Percentiles rank a stretch among this genome's conserved stretches.
These are phyloP conservation scores for Nelumbo lutea DNA, from an alignment of 164 flowering plant species.

Conservation along the genomic window DNA sequence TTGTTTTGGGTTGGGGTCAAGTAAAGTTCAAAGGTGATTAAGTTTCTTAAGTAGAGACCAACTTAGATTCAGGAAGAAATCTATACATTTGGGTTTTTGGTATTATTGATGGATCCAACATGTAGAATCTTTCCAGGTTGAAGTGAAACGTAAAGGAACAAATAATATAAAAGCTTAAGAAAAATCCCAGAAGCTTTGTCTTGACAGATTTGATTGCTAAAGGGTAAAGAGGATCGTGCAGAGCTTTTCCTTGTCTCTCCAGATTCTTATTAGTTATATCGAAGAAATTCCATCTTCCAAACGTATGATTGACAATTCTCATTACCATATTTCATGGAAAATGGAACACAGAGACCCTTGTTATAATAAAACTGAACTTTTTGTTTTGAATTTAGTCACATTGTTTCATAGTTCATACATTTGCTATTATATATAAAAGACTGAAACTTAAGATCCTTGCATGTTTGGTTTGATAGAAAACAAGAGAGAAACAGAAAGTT, in stretches of 20 bases:
- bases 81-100: background rate
- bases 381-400: too few species aligned
- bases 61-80: background rate
- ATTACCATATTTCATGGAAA: conserved; percentile 14
- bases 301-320: background rate
- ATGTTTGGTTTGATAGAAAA: too few species aligned
- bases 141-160: background rate
- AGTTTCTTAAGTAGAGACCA: background rate
- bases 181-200: background rate
- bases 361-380: too few species aligned
- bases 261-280: background rate
- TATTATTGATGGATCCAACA: background rate
- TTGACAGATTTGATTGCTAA: background rate
- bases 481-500: too few species aligned
- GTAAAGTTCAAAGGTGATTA: background rate
- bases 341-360: background rate
- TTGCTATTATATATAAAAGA: too few species aligned
- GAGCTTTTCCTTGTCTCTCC: background rate
- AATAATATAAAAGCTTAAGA: too few species aligned
- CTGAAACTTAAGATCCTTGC: too few species aligned
- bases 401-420: too few species aligned
- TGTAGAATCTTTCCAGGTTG: background rate
- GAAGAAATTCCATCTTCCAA: background rate
- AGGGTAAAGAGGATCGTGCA: background rate
- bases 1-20: background rate